Percentiles rank a stretch among this genome's conserved stretches.
These are phyloP conservation scores for Cyathus striatus DNA, from an alignment of 768 basidiomycete species.

Conservation along the genomic window DNA sequence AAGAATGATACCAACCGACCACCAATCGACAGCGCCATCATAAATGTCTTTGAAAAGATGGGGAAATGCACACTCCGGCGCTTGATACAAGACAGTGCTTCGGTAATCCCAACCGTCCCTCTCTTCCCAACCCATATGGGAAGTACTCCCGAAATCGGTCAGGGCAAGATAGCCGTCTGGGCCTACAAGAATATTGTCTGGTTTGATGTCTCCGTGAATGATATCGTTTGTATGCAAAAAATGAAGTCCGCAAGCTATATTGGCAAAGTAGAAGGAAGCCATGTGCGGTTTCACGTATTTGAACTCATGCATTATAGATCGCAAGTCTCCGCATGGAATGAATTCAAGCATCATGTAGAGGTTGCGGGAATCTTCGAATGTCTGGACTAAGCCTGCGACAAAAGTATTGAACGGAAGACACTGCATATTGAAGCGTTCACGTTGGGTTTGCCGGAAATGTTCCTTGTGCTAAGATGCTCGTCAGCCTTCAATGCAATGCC, in stretches of 20 bases:
- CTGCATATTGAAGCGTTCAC: slow-evolving; percentile 36
- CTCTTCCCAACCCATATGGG: slow-evolving; percentile 17
- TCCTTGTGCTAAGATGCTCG: slow-evolving; percentile 9
- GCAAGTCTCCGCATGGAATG: slow-evolving; percentile 39
- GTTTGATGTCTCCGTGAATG: slow-evolving; percentile 53
- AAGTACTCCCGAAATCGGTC: slow-evolving; percentile 45
- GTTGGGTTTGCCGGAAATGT: slow-evolving; percentile 23
- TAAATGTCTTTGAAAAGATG: slow-evolving; percentile 7
- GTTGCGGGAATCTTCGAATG: slow-evolving; percentile 40
- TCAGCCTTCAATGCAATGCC: slow-evolving; percentile 14
- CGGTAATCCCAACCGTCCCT: slow-evolving; percentile 23
- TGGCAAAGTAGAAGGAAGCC: slow-evolving; percentile 49
- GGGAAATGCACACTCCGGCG: slow-evolving; percentile 37
- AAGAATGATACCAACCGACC: slow-evolving; percentile 42
- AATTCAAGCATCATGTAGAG: slow-evolving; percentile 49
- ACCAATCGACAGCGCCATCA: slow-evolving; percentile 47
- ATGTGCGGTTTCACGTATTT: slow-evolving; percentile 23
- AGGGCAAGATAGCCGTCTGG: slow-evolving; percentile 50
- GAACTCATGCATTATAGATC: slow-evolving; percentile 24
- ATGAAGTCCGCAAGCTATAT: slow-evolving; percentile 43
- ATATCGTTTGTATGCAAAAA: slow-evolving; percentile 40
- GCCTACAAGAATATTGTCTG: slow-evolving; percentile 52
- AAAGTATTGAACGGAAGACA: slow-evolving; percentile 51
- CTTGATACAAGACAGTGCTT: slow-evolving; percentile 44
- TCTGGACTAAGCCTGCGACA: slow-evolving; percentile 38